phyloP scores from a whole-genome alignment of 768 basidiomycete genomes.

The Lanmaoa rubissima region DNA sequence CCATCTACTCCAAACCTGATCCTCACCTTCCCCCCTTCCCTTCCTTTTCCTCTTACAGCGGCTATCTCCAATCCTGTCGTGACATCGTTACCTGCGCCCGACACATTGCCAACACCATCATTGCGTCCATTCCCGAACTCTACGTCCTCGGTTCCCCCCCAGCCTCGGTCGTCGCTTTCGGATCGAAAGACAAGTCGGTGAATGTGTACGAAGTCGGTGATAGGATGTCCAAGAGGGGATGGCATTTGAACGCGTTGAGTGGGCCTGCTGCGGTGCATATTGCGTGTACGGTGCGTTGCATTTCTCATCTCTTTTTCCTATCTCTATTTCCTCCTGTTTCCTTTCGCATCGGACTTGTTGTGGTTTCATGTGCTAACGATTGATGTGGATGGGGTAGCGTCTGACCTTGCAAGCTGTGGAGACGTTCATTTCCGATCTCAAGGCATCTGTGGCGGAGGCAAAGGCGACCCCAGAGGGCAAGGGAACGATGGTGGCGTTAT shows the following conservation, averaged over 20 bases:
- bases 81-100: slow-evolving; percentile 76
- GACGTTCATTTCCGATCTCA: slow-evolving; percentile 80
- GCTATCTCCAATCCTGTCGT: slow-evolving; percentile 84
- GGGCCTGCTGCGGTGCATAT: slow-evolving; percentile 87
- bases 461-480: slow-evolving; percentile 59
- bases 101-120: slow-evolving; percentile 65
- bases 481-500: slow-evolving; percentile 89
- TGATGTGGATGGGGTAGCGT: slow-evolving; percentile 44
- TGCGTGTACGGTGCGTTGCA: slow-evolving; percentile 76
- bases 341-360: neutral
- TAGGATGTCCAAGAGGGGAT: slow-evolving; percentile 78
- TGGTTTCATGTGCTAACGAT: neutral
- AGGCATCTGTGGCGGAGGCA: slow-evolving; percentile 70
- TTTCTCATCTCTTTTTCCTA: neutral
- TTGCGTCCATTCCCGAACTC: slow-evolving; percentile 71
- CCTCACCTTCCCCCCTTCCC: neutral
- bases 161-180: slow-evolving; percentile 90
- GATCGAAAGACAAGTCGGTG: slow-evolving; percentile 47
- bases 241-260: slow-evolving; percentile 87
- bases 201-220: slow-evolving; percentile 91
- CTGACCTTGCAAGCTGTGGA: slow-evolving; percentile 78
- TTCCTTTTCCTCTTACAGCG: slow-evolving; percentile 42
- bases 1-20: neutral
- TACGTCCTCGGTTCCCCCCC: slow-evolving; percentile 88
- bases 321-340: neutral